These are phyloP conservation scores for Aspergillus pseudoglaucus DNA, from an alignment of 2,329 filamentous ascomycete species.

Conservation along the genomic window DNA sequence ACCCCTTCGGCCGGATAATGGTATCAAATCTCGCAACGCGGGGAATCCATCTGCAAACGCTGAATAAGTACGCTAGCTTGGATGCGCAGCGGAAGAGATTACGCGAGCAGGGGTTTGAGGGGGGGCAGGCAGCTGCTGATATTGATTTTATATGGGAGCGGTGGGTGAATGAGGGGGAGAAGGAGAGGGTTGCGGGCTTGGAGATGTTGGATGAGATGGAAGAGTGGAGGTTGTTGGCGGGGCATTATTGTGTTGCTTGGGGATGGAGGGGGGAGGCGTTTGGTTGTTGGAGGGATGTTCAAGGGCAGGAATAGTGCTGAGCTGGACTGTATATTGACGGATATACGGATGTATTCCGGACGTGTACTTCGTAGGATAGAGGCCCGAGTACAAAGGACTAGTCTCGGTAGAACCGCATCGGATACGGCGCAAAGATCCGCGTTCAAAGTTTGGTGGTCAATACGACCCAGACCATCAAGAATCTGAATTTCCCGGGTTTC, in stretches of 20 bases:
- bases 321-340: too few species aligned
- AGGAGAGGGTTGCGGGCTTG: slow-evolving; percentile 67
- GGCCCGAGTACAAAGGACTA: too few species aligned
- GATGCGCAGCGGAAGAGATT: slow-evolving; percentile 64
- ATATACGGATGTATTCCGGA: too few species aligned
- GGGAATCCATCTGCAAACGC: slow-evolving; percentile 75
- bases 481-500: too few species aligned
- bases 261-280: slow-evolving; percentile 58
- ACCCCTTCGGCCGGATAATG: slow-evolving; percentile 89
- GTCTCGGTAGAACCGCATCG: too few species aligned
- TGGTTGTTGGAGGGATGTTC: slow-evolving; percentile 30
- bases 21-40: slow-evolving; percentile 77
- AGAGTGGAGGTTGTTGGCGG: slow-evolving; percentile 80
- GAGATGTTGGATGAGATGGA: slow-evolving; percentile 94
- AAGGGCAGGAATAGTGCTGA: slow-evolving; percentile 14
- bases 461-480: too few species aligned
- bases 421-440: too few species aligned
- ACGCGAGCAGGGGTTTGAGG: slow-evolving; percentile 57
- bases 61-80: slow-evolving; percentile 64
- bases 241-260: slow-evolving; percentile 88
- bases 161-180: slow-evolving; percentile 67
- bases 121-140: slow-evolving; percentile 51
- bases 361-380: too few species aligned
- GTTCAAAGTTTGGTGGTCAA: too few species aligned
- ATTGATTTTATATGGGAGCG: slow-evolving; percentile 66